Base-by-base conservation (phyloP, 257 asterid species). In the Petunia secreta region DNA sequence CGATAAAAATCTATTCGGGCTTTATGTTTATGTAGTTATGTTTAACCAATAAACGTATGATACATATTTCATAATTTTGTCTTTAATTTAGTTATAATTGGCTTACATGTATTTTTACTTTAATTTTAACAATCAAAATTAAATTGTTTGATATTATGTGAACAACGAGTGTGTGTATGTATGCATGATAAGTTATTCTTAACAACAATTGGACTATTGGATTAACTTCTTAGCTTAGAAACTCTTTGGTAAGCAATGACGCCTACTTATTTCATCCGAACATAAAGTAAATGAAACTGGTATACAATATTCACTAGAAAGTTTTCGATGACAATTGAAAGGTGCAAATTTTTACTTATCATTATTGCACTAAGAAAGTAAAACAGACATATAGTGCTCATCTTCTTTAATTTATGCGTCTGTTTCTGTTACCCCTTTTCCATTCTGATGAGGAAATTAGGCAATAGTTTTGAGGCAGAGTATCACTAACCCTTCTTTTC, bases 401-500 rank as follows among this genome's bases (percentile, higher is more conserved):
- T 69, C 13, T 48, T 48, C 9, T 11, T 8, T 48, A 6, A 2
- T 48, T 48, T 6, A 48, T 48, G 54, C 54, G 54, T 48, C 10
- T 7, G 54, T 48, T 48, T 71, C 60, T 71, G 77, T 71, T 71
- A 4, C 11, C 77, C 77, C 25, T 43, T 69, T 71, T 25, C 8
- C 11, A 9, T 71, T 71, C 43, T 48, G 77, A 71, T 46, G 41
- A 71, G 9, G 44, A 71, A 34, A 71, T 71, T 71, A 10, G 59
- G 77, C 60, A 48, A 10, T 25, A 10, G n/a, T 69, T 68, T 69
- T 25, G 1, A 69, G 8, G 43, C 34, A 25, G 60, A 48, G 6
- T 0, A 71, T 48, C 77, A 71, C 77, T 71, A 48, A 71, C 6
- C 44, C 77, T 71, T 71, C 77, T 71, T 71, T 71, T 48, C 77